Evolutionary conservation across 2,329 filamentous ascomycete genomes (phyloP).

Genomic region (Chalaropsis ovoidea): DNA sequence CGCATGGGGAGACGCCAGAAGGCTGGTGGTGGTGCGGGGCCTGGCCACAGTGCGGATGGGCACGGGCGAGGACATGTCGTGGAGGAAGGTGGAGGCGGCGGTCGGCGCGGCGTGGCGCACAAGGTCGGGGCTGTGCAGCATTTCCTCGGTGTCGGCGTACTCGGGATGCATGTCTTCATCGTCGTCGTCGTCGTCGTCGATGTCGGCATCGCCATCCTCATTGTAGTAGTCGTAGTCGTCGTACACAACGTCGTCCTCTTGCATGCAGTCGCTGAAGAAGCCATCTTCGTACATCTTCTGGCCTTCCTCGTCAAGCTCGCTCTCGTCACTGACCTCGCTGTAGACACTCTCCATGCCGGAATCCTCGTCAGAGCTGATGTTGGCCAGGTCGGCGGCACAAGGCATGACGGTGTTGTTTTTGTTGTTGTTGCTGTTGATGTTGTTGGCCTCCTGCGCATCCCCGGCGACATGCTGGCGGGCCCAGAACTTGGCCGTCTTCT

Average conservation of each 20-base stretch:
- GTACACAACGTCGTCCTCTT: slow-evolving; percentile 22
- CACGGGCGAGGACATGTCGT: slow-evolving; percentile 1
- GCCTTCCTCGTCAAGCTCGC: slow-evolving; percentile 7
- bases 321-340: slow-evolving; percentile 9
- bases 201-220: not conserved
- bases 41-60: not conserved
- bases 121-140: slow-evolving; percentile 1
- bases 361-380: not conserved
- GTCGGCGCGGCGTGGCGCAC: not conserved
- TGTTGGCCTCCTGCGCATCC: not conserved
- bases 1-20: not conserved
- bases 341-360: not conserved
- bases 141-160: slow-evolving; percentile 3
- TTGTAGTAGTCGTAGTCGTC: slow-evolving; percentile 10
- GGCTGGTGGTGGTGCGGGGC: not conserved
- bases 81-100: not conserved
- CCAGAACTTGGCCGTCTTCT: not conserved
- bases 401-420: not conserved
- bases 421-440: no score
- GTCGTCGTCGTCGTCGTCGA: slow-evolving; percentile 18
- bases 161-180: slow-evolving; percentile 17
- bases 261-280: slow-evolving; percentile 2
- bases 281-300: slow-evolving; percentile 3
- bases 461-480: not conserved
- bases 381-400: not conserved